Evolutionary conservation across 371 early-diverging fungal genomes (phyloP), one percentile per base, ranked within the genome.

Genomic region (Haplosporangium sp.): DNA sequence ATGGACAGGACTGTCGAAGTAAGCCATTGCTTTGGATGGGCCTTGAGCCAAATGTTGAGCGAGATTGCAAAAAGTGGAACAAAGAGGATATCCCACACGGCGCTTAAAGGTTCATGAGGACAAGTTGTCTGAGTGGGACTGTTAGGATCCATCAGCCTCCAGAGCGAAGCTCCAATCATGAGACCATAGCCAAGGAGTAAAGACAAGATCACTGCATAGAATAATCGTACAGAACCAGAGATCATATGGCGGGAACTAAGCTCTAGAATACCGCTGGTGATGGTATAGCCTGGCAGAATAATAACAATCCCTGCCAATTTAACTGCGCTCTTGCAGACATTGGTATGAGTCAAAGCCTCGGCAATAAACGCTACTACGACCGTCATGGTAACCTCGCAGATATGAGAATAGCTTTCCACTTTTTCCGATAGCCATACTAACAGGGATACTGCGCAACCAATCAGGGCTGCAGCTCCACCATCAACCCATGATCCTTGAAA

Each of bases 261-360:
- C 69, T 96, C 97, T 50, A 94, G 92, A 62, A 95, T 90, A 19
- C 92, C 83, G 44, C 90, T 87, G 0, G 95, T 94, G 11, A 96
- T 82, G 0, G 90, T 84, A 40, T 90, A 86, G 34, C 94, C 94
- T 6, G 93, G 95, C 9, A 94, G 85, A 59, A 94, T 77, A 10
- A 93, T 86, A 27, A 92, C 86, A 37, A 92, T 86, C 42, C 91
- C 89, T 0, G 89, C 84, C 40, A 94, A 67, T 13, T 89, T 85
- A 44, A 94, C 88, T 0, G 91, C 87, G 37, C 86, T 74, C 63
- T 85, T 86, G 69, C 92, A 90, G 27, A 93, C 74, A 61, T 56
- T 67, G 56, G 83, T 65, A 15, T 75, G 76, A 39, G 83, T 78
- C 35, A 90, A 66, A 11, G 86, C 86, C 20, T 86, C 84, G 1